These are phyloP conservation scores for Ochetophila trinervis DNA, from an alignment of 306 rosid species.

Conservation along the genomic window DNA sequence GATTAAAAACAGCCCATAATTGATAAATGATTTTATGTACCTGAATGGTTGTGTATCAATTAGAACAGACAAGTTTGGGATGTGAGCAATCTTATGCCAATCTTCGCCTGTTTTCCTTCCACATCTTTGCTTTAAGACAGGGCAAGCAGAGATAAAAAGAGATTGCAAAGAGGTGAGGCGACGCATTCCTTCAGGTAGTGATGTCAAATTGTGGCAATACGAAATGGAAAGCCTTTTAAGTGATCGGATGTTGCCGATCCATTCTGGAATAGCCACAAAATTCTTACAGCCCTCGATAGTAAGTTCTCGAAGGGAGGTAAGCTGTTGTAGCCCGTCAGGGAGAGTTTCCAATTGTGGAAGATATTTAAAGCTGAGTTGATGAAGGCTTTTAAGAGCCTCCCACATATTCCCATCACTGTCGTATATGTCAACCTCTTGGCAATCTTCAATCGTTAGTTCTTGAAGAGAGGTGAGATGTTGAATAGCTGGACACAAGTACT, in stretches of 20 bases:
- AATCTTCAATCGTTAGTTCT: background rate
- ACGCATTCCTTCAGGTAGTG: conserved; percentile 8
- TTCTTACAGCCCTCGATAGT: background rate
- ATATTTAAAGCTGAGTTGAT: background rate
- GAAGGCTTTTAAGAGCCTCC: conserved; percentile 8
- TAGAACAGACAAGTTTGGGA: background rate
- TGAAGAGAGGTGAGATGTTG: background rate
- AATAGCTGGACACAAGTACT: conserved; percentile 1
- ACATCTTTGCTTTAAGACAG: too few species aligned
- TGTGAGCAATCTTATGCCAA: too few species aligned
- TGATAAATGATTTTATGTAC: background rate
- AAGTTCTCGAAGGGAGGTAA: background rate
- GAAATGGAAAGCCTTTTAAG: background rate
- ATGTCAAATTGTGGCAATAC: background rate
- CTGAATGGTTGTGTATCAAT: background rate
- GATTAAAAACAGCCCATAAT: too few species aligned
- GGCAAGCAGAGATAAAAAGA: too few species aligned
- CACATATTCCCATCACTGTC: background rate
- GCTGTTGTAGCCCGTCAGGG: conserved; percentile 4
- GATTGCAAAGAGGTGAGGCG: background rate
- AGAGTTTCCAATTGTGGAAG: conserved; percentile 19
- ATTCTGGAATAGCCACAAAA: conserved; percentile 12
- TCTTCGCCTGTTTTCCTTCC: too few species aligned
- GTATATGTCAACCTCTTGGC: background rate
- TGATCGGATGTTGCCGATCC: conserved; percentile 5